A percentile compares a stretch with the other conserved stretches of the same genome.
phyloP scores from a whole-genome alignment of 2,329 filamentous ascomycete species.

The Diplodia mutila region DNA sequence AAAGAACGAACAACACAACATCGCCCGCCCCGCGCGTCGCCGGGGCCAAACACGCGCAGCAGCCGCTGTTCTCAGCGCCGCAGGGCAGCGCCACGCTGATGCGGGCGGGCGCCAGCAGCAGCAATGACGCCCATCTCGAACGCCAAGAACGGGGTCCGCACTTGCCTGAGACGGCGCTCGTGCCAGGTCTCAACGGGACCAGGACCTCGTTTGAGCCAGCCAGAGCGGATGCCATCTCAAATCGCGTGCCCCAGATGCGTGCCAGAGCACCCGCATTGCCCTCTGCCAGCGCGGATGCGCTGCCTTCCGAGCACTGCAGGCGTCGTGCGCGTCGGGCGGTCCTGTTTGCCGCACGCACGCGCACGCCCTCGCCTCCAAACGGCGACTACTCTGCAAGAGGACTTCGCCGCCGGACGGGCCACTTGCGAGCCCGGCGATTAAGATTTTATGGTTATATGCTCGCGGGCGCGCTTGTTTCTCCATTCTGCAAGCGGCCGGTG shows the following conservation, averaged over 20 bases:
- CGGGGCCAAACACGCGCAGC: conserved; percentile 1
- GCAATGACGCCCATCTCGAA: not conserved
- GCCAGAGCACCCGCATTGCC: not conserved
- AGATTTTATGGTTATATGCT: conserved; percentile 25
- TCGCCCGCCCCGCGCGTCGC: not conserved
- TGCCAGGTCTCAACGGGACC: conserved; percentile 3
- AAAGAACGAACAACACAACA: not conserved
- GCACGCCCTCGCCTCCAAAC: too few relatives aligned
- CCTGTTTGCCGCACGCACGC: too few relatives aligned
- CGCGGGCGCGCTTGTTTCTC: conserved; percentile 17
- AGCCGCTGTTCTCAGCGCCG: not conserved
- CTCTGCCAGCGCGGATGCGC: not conserved
- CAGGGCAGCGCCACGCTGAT: not conserved
- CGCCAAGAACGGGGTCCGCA: conserved; percentile 21
- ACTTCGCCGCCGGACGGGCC: conserved; percentile 4
- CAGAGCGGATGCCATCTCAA: conserved; percentile 17
- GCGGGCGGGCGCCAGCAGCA: not conserved
- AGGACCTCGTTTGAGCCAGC: conserved; percentile 12
- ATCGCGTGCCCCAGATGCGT: conserved; percentile 18
- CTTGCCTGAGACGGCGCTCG: conserved; percentile 21
- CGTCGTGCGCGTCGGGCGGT: not conserved
- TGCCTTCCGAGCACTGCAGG: not conserved
- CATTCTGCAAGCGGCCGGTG: conserved; percentile 25
- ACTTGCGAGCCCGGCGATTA: conserved; percentile 3
- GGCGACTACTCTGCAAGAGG: not conserved